Evolutionary conservation across 148 eudicot genomes (phyloP), one percentile per base, ranked within the genome.

Genomic region (Persicaria tinctoria): DNA sequence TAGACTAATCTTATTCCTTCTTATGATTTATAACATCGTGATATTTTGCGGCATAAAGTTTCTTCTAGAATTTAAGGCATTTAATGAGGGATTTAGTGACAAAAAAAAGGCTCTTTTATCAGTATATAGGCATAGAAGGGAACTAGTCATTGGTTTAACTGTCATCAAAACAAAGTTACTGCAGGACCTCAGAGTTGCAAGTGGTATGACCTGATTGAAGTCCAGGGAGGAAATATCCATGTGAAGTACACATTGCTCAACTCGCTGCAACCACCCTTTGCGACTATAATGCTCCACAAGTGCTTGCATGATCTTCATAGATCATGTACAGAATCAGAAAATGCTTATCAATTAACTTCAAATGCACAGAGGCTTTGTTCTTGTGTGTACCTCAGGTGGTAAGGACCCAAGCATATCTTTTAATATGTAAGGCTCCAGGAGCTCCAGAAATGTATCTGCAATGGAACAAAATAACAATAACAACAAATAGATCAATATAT

Each of bases 211-310:
- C 97, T 94, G 98, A 78, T 94, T 91, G 79, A 94, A 94, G 80
- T 94, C 98, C 90, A 94, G 80, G 64, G 98, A 94, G 80, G 91
- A 88, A 73, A 94, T 94, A 84, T 94, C 97, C 98, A 94, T 94
- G 83, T 94, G 97, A 75, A 94, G 95, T 81, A 94, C 93, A 78
- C 98, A 94, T 83, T 91, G 98, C 81, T 94, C 98, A 74, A 94
- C 91, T 79, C 98, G 86, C 78, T 89, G 98, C 84, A 94, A 76
- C 98, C 98, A 94, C 81, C 98, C 98, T 86, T 85, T 91, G 44
- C 73, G 64, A 77, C 87, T 91, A 73, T 94, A 94, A 76, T 94
- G 98, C 87, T 94, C 98, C 75, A 94, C 98, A 77, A 94, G 83
- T 76, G 91, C 98, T 91, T 94, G 98, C 98, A 94, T 94, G 76